A percentile compares a stretch with the other conserved stretches of the same genome.
Conservation (phyloP, 2,329 filamentous ascomycete genomes). For the Fusarium aywerte region DNA sequence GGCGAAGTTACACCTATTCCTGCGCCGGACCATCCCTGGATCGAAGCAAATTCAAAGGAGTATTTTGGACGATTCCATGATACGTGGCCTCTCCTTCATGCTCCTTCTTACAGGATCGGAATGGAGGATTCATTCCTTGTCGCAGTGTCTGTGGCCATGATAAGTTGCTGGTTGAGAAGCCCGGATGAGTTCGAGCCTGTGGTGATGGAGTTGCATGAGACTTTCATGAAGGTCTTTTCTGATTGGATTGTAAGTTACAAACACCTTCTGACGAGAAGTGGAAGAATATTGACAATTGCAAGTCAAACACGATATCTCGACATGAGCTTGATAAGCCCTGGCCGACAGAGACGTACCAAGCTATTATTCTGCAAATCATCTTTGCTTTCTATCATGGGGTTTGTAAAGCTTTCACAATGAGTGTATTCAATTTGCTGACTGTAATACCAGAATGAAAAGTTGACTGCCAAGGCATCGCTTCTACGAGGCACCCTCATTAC, state of each 20-base stretch:
- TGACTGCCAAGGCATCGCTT: conserved; percentile 49
- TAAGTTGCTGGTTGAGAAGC: conserved; percentile 53
- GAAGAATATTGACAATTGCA: background rate
- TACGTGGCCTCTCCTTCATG: conserved; percentile 56
- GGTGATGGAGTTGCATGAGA: conserved; percentile 48
- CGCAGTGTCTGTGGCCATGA: conserved; percentile 51
- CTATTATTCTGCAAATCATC: conserved; percentile 52
- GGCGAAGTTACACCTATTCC: conserved; percentile 15
- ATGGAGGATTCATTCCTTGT: conserved; percentile 46
- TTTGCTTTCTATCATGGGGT: conserved; percentile 54
- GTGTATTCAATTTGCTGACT: background rate
- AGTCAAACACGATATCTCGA: conserved; percentile 35
- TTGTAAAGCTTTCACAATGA: background rate
- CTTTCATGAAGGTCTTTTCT: conserved; percentile 48
- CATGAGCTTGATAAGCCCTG: conserved; percentile 39
- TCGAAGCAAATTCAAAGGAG: conserved; percentile 34
- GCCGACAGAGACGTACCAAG: conserved; percentile 50
- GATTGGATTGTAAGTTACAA: conserved; percentile 44
- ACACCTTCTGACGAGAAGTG: background rate
- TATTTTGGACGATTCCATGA: conserved; percentile 57
- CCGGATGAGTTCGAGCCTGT: conserved; percentile 43
- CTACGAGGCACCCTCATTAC: conserved; percentile 51
- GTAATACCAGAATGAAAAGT: conserved; percentile 44
- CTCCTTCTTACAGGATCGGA: conserved; percentile 48
- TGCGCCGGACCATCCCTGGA: conserved; percentile 28